Evolutionary conservation across 306 rosid genomes (phyloP), one percentile per base, ranked within the genome.

Genomic region (Erythrophleum fordii): DNA sequence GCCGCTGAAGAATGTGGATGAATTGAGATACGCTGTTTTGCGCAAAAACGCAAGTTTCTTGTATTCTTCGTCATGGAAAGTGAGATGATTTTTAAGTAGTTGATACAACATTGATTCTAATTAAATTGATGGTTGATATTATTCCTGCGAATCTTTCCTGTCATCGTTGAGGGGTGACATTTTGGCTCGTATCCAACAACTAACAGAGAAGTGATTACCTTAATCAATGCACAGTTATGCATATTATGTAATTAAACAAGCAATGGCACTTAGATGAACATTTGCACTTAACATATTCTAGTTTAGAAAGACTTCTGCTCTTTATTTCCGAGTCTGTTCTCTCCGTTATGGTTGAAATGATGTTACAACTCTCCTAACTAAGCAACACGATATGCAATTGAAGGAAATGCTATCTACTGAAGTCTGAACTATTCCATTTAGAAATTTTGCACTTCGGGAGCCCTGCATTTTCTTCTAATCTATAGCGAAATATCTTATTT

Each of bases 131-230:
- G 55, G 79, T 73, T 56, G 25, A 37, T 60, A 1, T 59, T 31
- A 49, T 39, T 22, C 34, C 52, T 22, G 49, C 44, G n/a, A 67
- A 14, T 69, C 41, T 69, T 18, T 37, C 46, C 69, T 58, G 49
- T 58, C 49, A 20, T 46, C 35, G 28, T 45, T 73, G 72, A 82
- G 41, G 75, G 68, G 52, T 74, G 58, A 68, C 75, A 69, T 29
- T 67, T 65, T 37, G 25, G 12, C 69, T 62, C 9, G 22, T 28
- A 65, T 37, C 48, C 11, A 65, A 64, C 25, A 41, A 48, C 28
- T n/a, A 9, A 41, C 29, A 16, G 25, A 70, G 75, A 46, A 65
- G 62, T 72, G 44, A 72, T 58, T 28, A 72, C 60, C 41, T 72
- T 14, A 13, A 59, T 59, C 26, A 17, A 12, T 59, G 39, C 37